Evolutionary conservation across 208 protist species (phyloP).

Genomic region (Leishmania gerbilli): DNA sequence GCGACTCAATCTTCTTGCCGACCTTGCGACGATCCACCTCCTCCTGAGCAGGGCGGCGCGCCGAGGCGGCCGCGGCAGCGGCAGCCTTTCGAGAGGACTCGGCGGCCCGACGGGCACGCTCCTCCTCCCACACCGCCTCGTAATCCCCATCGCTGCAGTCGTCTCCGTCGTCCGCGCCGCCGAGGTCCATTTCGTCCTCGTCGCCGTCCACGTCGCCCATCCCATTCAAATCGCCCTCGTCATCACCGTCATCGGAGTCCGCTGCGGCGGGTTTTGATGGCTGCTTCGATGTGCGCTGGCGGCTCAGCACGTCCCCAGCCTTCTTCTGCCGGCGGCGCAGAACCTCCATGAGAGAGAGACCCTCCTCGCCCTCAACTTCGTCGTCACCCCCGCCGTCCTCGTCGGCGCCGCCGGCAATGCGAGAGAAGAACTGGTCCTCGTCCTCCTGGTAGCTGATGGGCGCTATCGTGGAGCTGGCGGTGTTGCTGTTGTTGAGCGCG

Average conservation of each 20-base stretch:
- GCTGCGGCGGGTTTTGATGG: slow-evolving; percentile 5
- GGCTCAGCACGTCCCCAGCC: slow-evolving; percentile 27
- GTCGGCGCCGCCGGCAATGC: slow-evolving; percentile 43
- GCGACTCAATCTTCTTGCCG: slow-evolving; percentile 84
- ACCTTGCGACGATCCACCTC: slow-evolving; percentile 85
- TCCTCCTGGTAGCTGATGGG: slow-evolving; percentile 87
- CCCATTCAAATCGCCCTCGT: neutral
- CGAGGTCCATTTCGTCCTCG: slow-evolving; percentile 31
- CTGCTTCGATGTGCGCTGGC: slow-evolving; percentile 28
- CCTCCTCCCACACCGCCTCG: slow-evolving; percentile 71
- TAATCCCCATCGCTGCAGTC: slow-evolving; percentile 54
- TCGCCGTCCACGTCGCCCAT: slow-evolving; percentile 28
- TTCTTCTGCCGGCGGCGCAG: slow-evolving; percentile 64
- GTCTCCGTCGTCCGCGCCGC: slow-evolving; percentile 19
- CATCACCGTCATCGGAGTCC: slow-evolving; percentile 22
- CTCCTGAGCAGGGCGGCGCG: slow-evolving; percentile 34
- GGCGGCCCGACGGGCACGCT: slow-evolving; percentile 46
- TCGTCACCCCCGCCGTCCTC: slow-evolving; percentile 32
- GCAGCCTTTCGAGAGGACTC: slow-evolving; percentile 27
- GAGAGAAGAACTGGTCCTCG: slow-evolving; percentile 92
- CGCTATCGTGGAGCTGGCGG: slow-evolving; percentile 42
- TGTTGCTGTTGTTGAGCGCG: slow-evolving; percentile 44
- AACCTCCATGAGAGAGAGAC: slow-evolving; percentile 81
- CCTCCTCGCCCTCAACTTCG: slow-evolving; percentile 43
- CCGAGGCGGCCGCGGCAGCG: neutral